phyloP scores from a whole-genome alignment of 192 early-diverging fungal species.

The Spizellomyces punctatus region DNA sequence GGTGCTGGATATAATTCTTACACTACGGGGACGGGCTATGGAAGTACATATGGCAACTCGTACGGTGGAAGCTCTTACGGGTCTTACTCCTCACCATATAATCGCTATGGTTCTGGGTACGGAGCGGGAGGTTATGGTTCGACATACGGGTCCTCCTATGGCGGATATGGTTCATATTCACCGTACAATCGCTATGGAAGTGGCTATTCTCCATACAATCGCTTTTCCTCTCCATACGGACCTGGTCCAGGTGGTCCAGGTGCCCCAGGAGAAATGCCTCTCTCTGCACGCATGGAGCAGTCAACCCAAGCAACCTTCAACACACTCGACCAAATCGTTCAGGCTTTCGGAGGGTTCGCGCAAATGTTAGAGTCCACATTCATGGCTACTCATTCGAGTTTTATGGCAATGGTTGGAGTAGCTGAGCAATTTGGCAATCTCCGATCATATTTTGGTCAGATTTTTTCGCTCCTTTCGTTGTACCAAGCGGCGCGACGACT shows the following conservation, averaged over 20 bases:
- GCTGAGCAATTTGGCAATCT: slow-evolving; percentile 97
- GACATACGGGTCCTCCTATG: slow-evolving; percentile 40
- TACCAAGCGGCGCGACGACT: slow-evolving; percentile 70
- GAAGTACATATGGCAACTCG: slow-evolving; percentile 14
- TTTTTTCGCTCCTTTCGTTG: slow-evolving; percentile 79
- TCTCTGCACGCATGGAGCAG: slow-evolving; percentile 83
- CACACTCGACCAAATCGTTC: slow-evolving; percentile 89
- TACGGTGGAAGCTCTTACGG: slow-evolving; percentile 6
- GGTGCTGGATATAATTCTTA: slow-evolving; percentile 33
- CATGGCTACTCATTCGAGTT: slow-evolving; percentile 82
- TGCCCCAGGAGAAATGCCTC: slow-evolving; percentile 41
- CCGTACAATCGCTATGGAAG: slow-evolving; percentile 57
- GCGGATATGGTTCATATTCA: slow-evolving; percentile 42
- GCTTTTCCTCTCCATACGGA: slow-evolving; percentile 2
- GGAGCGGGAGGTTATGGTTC: slow-evolving; percentile 8
- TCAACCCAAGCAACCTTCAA: slow-evolving; percentile 92
- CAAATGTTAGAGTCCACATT: slow-evolving; percentile 99
- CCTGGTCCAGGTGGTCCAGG: not conserved
- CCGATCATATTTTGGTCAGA: slow-evolving; percentile 79
- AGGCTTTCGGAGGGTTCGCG: slow-evolving; percentile 95
- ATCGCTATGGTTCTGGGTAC: slow-evolving; percentile 13
- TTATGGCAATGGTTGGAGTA: slow-evolving; percentile 95
- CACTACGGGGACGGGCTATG: slow-evolving; percentile 24
- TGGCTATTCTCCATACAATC: slow-evolving; percentile 9
- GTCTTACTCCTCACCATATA: slow-evolving; percentile 21